A percentile compares a stretch with the other conserved stretches of the same genome.
Evolutionary conservation across 2,329 filamentous ascomycete genomes (phyloP).

Genomic region (Exophiala dermatitidis): DNA sequence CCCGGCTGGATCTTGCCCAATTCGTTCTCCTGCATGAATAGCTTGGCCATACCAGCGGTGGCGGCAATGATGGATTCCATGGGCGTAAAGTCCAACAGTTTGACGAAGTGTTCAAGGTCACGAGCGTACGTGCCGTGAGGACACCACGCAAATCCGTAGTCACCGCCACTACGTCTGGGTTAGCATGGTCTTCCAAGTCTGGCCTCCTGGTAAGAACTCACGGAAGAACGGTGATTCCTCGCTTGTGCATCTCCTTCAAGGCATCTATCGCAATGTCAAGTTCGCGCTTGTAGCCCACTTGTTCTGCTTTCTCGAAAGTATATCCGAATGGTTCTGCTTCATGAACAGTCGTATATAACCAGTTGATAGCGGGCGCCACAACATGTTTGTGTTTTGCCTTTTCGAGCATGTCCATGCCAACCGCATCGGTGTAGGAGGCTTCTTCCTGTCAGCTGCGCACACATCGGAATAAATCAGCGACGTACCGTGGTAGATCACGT

Average conservation of each 20-base stretch:
- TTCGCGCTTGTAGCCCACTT: constrained; percentile 41
- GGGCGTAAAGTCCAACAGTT: constrained; percentile 41
- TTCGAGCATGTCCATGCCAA: constrained; percentile 34
- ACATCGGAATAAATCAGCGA: too few species aligned
- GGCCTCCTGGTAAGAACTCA: constrained; percentile 35
- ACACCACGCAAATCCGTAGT: constrained; percentile 45
- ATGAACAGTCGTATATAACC: constrained; percentile 36
- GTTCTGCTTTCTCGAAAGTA: constrained; percentile 37
- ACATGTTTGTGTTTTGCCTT: constrained; percentile 36
- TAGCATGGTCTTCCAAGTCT: too few species aligned
- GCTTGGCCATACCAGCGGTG: constrained; percentile 36
- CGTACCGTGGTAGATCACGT: constrained; percentile 42
- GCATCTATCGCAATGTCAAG: constrained; percentile 36
- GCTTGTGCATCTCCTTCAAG: constrained; percentile 41
- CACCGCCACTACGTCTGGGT: constrained; percentile 20
- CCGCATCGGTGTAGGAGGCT: constrained; percentile 38
- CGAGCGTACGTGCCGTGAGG: constrained; percentile 45
- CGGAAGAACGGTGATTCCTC: constrained; percentile 37
- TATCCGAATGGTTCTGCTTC: constrained; percentile 40
- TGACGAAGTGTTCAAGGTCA: constrained; percentile 43
- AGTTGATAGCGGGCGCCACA: constrained; percentile 42
- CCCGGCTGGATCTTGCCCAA: constrained; percentile 39
- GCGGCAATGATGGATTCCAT: constrained; percentile 42
- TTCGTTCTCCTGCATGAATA: constrained; percentile 38
- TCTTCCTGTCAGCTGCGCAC: too few species aligned